Percentiles rank a stretch among this genome's conserved stretches.
These are phyloP conservation scores for Komagataella ulmi DNA, from an alignment of 805 yeast species.

Conservation along the genomic window DNA sequence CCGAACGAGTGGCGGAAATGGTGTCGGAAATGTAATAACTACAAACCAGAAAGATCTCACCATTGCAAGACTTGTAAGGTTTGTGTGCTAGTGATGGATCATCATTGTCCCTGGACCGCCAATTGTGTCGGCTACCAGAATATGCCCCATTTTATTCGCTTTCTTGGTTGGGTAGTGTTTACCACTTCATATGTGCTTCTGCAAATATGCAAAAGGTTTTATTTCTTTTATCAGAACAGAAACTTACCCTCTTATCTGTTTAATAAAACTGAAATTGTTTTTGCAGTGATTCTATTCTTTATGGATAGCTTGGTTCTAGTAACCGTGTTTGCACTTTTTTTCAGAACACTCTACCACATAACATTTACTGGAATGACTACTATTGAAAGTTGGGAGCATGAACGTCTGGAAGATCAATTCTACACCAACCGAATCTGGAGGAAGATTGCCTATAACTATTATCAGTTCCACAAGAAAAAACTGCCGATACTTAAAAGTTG, in stretches of 20 bases:
- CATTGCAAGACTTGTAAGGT: constrained; percentile 69
- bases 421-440: constrained; percentile 41
- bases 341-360: constrained; percentile 48
- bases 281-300: constrained; percentile 41
- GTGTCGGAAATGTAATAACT: constrained; percentile 59
- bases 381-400: constrained; percentile 88
- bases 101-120: constrained; percentile 89
- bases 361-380: constrained; percentile 63
- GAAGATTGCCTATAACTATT: constrained; percentile 30
- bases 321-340: constrained; percentile 42
- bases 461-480: constrained; percentile 20
- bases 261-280: constrained; percentile 34
- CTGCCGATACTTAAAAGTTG: constrained; percentile 36
- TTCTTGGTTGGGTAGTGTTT: constrained; percentile 50
- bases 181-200: constrained; percentile 33
- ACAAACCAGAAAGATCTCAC: constrained; percentile 76
- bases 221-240: constrained; percentile 31
- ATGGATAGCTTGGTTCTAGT: constrained; percentile 44
- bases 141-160: constrained; percentile 69
- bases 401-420: constrained; percentile 59
- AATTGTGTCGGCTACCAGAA: constrained; percentile 80
- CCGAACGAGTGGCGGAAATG: constrained; percentile 40
- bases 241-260: constrained; percentile 44
- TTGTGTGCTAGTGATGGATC: constrained; percentile 87
- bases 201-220: constrained; percentile 26